These are phyloP conservation scores for Podospora appendiculata DNA, from an alignment of 495 filamentous ascomycete genomes.

Conservation along the genomic window DNA sequence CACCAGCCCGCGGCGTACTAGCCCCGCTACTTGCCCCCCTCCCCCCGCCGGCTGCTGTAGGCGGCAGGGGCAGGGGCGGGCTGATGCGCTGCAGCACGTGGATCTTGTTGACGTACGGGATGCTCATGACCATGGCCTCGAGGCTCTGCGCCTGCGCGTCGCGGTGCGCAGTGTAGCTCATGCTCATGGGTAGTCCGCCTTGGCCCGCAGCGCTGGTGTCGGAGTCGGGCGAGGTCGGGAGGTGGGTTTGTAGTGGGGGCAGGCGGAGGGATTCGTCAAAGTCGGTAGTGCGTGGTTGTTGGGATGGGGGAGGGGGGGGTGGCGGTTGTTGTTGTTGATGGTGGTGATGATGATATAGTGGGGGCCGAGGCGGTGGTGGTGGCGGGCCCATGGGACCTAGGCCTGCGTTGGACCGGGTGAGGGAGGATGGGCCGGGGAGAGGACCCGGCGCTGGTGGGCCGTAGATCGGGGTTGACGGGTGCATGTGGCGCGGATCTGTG, in stretches of 20 bases:
- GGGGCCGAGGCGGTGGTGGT: not conserved
- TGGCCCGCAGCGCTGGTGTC: not conserved
- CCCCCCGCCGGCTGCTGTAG: too few relatives aligned
- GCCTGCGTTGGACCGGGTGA: not conserved
- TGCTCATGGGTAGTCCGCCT: not conserved
- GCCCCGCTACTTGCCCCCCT: too few relatives aligned
- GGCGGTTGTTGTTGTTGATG: constrained; percentile 8
- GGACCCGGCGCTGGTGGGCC: not conserved
- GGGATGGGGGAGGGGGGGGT: not conserved
- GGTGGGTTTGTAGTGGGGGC: constrained; percentile 43
- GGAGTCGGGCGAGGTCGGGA: not conserved
- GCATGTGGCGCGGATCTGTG: not conserved
- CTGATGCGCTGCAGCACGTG: constrained; percentile 30
- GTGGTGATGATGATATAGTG: not conserved
- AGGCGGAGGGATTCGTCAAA: constrained; percentile 38
- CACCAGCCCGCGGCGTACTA: too few relatives aligned
- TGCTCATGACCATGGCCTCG: constrained; percentile 67
- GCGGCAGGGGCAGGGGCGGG: constrained; percentile 35
- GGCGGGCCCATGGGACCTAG: not conserved
- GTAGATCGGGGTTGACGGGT: not conserved
- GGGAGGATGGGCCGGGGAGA: not conserved
- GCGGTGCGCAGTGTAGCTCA: not conserved
- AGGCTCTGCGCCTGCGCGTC: constrained; percentile 29
- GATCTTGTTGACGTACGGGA: constrained; percentile 58
- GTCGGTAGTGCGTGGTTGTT: not conserved